Percentiles rank a stretch among this genome's conserved stretches.
Conservation (phyloP, 176 grass and related monocot species). For the Dactylis glomerata region DNA sequence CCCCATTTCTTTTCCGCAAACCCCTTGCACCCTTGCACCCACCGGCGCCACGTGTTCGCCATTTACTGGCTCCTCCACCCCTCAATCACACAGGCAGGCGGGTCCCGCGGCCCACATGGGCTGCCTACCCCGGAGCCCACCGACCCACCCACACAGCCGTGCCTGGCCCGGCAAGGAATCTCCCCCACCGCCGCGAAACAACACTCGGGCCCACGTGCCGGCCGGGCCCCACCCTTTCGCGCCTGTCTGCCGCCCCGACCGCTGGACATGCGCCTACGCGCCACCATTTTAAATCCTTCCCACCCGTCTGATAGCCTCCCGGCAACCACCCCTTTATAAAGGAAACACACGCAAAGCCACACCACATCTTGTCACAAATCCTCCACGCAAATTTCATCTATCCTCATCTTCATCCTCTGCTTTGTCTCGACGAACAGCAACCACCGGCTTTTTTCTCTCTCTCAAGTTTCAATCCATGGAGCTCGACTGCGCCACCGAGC, state of each 20-base stretch:
- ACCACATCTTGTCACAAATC: not conserved
- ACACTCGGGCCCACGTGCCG: conserved; percentile 28
- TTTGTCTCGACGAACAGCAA: not conserved
- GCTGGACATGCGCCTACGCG: conserved; percentile 30
- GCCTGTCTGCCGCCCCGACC: not conserved
- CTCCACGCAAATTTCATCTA: not conserved
- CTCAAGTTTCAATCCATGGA: conserved; percentile 26
- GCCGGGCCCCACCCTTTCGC: conserved; percentile 22
- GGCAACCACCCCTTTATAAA: conserved; percentile 20
- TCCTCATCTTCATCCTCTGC: not conserved
- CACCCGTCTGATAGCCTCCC: not conserved
- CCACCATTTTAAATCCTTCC: conserved; percentile 30
- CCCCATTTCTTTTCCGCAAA: not conserved
- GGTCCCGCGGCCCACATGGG: conserved; percentile 35
- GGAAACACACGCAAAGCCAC: not conserved
- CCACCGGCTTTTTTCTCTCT: not conserved
- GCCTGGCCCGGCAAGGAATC: conserved; percentile 44
- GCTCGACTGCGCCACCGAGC: conserved; percentile 65
- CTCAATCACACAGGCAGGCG: conserved; percentile 4
- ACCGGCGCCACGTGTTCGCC: not conserved
- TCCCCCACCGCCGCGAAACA: not conserved
- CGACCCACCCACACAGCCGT: conserved; percentile 4
- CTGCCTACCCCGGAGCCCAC: conserved; percentile 13
- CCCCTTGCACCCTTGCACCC: not conserved
- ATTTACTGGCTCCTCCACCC: not conserved